Conservation (phyloP, 768 basidiomycete species). For the Pisolithus tinctorius region DNA sequence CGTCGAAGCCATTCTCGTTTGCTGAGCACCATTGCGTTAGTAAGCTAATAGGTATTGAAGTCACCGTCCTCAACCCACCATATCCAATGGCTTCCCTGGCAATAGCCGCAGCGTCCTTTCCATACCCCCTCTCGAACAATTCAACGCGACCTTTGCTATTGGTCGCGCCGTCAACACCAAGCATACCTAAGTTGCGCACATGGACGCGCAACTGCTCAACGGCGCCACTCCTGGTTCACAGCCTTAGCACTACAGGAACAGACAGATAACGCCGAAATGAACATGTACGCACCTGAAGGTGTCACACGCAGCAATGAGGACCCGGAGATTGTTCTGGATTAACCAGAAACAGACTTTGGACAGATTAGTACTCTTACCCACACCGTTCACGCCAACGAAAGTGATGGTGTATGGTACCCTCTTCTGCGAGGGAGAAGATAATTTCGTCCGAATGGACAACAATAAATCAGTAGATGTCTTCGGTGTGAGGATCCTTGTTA, state of each 20-base stretch:
- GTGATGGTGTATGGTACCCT: conserved; percentile 87
- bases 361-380: conserved; percentile 97
- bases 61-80: conserved; percentile 44
- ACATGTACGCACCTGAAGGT: conserved; percentile 68
- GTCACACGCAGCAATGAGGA: conserved; percentile 97
- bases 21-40: conserved; percentile 37
- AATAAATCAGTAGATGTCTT: conserved; percentile 96
- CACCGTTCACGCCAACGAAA: conserved; percentile 98
- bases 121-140: conserved; percentile 93
- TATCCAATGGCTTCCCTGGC: conserved; percentile 91
- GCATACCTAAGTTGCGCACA: conserved; percentile 86
- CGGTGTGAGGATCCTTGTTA: conserved; percentile 92
- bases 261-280: background rate
- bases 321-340: conserved; percentile 87
- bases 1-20: conserved; percentile 87
- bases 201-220: conserved; percentile 98
- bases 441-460: conserved; percentile 85
- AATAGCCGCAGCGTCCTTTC: conserved; percentile 98
- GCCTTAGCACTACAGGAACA: background rate
- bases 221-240: conserved; percentile 69
- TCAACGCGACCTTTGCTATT: conserved; percentile 78
- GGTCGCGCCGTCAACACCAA: conserved; percentile 61
- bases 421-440: conserved; percentile 68
- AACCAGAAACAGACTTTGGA: conserved; percentile 99
- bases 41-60: background rate